These are phyloP conservation scores for Dactylellina haptotyla DNA, from an alignment of 2,329 filamentous ascomycete species.

Conservation along the genomic window DNA sequence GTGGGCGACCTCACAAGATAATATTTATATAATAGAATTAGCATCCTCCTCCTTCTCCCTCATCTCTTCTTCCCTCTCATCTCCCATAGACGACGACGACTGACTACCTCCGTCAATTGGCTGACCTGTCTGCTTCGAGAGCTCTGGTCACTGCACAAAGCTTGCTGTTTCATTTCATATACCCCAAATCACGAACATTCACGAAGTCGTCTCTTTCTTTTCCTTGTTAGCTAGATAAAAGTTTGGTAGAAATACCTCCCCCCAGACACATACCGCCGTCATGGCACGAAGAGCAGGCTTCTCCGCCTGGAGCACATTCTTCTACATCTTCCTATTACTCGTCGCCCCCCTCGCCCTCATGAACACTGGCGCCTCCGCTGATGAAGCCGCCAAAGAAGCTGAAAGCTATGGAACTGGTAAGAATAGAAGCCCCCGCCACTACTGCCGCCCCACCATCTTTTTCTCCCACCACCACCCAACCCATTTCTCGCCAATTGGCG, in stretches of 20 bases:
- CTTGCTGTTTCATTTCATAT: constrained; percentile 49
- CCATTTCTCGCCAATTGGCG: not conserved
- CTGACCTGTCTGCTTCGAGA: constrained; percentile 57
- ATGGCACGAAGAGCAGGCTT: constrained; percentile 73
- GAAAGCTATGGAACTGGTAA: constrained; percentile 80
- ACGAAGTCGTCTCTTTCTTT: constrained; percentile 2
- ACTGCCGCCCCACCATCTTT: not conserved
- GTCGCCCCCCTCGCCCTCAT: constrained; percentile 85
- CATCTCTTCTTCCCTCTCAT: constrained; percentile 50
- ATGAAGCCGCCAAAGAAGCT: constrained; percentile 69
- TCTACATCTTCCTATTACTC: constrained; percentile 91
- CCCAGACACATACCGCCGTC: constrained; percentile 61
- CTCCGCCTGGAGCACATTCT: constrained; percentile 78
- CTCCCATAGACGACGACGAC: constrained; percentile 12
- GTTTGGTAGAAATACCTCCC: not conserved
- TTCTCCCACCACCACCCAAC: too few relatives aligned
- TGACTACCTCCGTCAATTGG: not conserved
- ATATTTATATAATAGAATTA: constrained; percentile 50
- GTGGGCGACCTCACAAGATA: constrained; percentile 7
- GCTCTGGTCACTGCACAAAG: constrained; percentile 59
- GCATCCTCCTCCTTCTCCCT: not conserved
- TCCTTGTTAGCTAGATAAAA: constrained; percentile 8
- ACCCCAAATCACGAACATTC: constrained; percentile 24
- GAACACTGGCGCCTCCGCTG: constrained; percentile 75
- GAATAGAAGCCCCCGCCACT: not conserved